Evolutionary conservation across 1,284 basidiomycete genomes (phyloP), one percentile per base, ranked within the genome.

Genomic region (Naganishia sp.): DNA sequence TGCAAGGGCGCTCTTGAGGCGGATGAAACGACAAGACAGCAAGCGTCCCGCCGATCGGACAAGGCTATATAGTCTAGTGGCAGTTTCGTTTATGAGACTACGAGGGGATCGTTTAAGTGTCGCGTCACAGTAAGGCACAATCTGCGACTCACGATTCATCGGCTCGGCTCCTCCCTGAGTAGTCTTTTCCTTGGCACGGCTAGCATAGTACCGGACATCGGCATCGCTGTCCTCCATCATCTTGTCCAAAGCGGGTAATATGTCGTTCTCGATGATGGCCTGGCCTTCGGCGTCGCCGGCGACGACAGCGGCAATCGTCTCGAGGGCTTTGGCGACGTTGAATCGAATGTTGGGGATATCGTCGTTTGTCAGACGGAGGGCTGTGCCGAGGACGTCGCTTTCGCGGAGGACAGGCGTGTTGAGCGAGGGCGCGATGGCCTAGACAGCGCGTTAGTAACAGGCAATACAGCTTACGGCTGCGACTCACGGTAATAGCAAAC

Each of bases 291-390:
- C 80, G 39, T 81, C 80, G 36, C 83, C 83, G 31, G 78, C 86
- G 68, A 92, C 88, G 1, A 90, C 87, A 21, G 82, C 82, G 0
- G 90, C 90, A 63, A 97, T 83, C 31, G 91, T 87, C 81, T 97
- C 93, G 72, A 96, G 83, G 21, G 91, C 89, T 80, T 98, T 98
- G 53, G 94, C 91, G 42, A 98, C 94, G 78, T 99, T 99, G 86
- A 99, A 99, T 50, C 96, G 90, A 79, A 99, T 99, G 81, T 99
- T 99, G 66, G 96, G 96, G 75, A 99, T 99, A 10, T 92, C 88
- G 79, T 99, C 96, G 63, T 85, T 84, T 23, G 92, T 89, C 64
- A 99, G 86, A 69, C 88, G 85, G 65, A 96, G 81, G 65, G 99
- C 85, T 33, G 92, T 89, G 55, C 89, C 88, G 70, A 98, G 86